Percentiles rank a stretch among this genome's conserved stretches.
Evolutionary conservation across 1,284 basidiomycete genomes (phyloP).

Genomic region (Abortiporus biennis): DNA sequence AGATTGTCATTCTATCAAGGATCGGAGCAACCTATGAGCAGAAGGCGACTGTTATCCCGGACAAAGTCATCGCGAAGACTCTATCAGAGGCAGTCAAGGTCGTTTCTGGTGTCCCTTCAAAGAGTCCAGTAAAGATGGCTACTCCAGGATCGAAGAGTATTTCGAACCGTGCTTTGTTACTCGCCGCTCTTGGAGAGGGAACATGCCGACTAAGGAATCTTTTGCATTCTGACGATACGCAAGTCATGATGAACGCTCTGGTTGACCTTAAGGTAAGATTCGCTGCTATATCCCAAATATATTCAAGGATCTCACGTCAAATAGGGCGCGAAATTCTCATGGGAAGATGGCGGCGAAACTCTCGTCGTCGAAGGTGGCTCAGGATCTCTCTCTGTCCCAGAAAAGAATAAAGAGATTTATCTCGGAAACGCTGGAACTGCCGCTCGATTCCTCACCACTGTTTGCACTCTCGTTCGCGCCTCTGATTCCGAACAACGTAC

Average conservation of each 20-base stretch:
- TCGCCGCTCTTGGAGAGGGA: conserved; percentile 88
- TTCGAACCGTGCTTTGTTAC: conserved; percentile 91
- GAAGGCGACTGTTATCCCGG: conserved; percentile 82
- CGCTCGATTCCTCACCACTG: conserved; percentile 94
- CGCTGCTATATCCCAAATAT: background rate
- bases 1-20: conserved; percentile 86
- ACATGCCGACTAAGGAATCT: conserved; percentile 88
- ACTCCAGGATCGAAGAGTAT: conserved; percentile 97
- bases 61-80: conserved; percentile 76
- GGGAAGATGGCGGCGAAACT: conserved; percentile 93
- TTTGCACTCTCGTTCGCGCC: conserved; percentile 79
- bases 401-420: conserved; percentile 83
- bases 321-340: conserved; percentile 82
- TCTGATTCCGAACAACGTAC: conserved; percentile 47
- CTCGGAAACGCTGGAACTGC: conserved; percentile 98
- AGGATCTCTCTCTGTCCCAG: conserved; percentile 76
- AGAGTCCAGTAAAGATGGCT: conserved; percentile 76
- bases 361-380: conserved; percentile 87
- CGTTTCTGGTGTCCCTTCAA: conserved; percentile 58
- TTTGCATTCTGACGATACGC: conserved; percentile 96
- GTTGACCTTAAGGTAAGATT: conserved; percentile 73
- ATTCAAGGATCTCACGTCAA: conserved; percentile 1
- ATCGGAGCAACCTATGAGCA: conserved; percentile 94
- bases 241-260: conserved; percentile 97
- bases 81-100: conserved; percentile 77